A percentile compares a stretch with the other conserved stretches of the same genome.
Conservation (phyloP, 768 basidiomycete species). For the Hydnomerulius pinastri region DNA sequence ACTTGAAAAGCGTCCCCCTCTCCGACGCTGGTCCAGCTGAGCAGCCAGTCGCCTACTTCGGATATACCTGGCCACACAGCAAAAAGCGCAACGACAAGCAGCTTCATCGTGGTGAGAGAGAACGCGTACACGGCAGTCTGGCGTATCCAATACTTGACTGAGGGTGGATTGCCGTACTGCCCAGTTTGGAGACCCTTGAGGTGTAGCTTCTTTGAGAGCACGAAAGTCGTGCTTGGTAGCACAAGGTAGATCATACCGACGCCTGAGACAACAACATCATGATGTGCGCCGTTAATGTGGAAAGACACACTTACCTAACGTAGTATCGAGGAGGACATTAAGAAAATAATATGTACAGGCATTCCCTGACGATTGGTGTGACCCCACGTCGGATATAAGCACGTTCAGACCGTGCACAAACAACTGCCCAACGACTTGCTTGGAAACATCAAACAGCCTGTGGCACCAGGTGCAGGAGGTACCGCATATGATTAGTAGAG, state of each 20-base stretch:
- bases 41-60: conserved; percentile 79
- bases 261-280: conserved; percentile 47
- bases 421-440: conserved; percentile 86
- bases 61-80: conserved; percentile 71
- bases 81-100: conserved; percentile 80
- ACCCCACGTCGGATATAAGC: conserved; percentile 75
- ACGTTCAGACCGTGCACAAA: conserved; percentile 81
- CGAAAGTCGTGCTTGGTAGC: conserved; percentile 61
- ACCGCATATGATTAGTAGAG: conserved; percentile 9
- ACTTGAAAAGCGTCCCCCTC: conserved; percentile 69
- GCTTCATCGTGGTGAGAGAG: conserved; percentile 84
- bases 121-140: conserved; percentile 84
- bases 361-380: conserved; percentile 69
- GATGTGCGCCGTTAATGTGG: conserved; percentile 4
- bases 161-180: conserved; percentile 85
- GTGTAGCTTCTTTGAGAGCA: conserved; percentile 63
- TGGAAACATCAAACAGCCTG: conserved; percentile 92
- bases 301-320: conserved; percentile 58
- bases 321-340: conserved; percentile 81
- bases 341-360: conserved; percentile 93
- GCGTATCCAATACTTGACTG: conserved; percentile 66
- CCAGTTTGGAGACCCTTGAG: conserved; percentile 84
- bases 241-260: conserved; percentile 80
- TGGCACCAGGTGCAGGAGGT: background rate
- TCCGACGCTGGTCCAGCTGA: conserved; percentile 73